phyloP scores from a whole-genome alignment of 768 basidiomycete species.

The Suillus subluteus region DNA sequence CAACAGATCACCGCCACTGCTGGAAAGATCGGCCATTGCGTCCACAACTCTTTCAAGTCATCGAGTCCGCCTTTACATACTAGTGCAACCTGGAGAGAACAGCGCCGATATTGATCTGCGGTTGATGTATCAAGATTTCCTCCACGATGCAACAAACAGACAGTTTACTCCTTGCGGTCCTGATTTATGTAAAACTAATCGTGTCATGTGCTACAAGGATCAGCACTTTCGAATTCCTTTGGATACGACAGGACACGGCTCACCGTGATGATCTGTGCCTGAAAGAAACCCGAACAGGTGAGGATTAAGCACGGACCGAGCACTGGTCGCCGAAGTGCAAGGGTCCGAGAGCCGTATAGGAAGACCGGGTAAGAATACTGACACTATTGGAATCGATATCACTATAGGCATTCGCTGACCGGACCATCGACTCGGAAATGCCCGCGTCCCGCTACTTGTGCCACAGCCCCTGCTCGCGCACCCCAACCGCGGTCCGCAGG shows the following conservation, averaged over 20 bases:
- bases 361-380: background rate
- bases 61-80: background rate
- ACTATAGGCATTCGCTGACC: background rate
- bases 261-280: background rate
- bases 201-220: background rate
- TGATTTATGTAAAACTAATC: background rate
- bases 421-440: background rate
- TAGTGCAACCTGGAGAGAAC: background rate
- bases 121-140: background rate
- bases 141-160: background rate
- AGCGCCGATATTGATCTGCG: background rate
- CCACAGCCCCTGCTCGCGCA: no score
- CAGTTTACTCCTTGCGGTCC: background rate
- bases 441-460: background rate
- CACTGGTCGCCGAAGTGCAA: conserved; percentile 3
- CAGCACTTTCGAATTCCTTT: background rate
- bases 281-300: background rate
- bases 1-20: background rate
- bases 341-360: conserved; percentile 1
- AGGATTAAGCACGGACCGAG: conserved; percentile 1
- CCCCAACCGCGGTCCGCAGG: no score
- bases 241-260: background rate
- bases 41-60: background rate
- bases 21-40: background rate
- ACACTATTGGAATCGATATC: background rate